phyloP scores from a whole-genome alignment of 768 basidiomycete genomes.

The Postia placenta region DNA sequence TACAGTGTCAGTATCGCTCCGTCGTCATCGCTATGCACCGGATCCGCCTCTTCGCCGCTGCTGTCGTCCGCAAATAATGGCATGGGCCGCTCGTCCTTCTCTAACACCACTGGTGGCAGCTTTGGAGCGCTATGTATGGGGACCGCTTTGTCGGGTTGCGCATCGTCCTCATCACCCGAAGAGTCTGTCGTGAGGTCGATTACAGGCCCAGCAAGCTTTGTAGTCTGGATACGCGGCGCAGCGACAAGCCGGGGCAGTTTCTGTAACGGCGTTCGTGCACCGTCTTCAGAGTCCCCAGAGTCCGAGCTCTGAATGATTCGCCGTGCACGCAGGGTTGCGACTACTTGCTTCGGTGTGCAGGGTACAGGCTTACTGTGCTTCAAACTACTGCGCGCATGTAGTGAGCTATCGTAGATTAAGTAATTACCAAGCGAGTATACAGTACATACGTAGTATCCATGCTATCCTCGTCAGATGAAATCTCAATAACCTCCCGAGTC shows the following conservation, averaged over 20 bases:
- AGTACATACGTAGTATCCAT: conserved; percentile 4
- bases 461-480: conserved; percentile 20
- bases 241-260: too few species aligned
- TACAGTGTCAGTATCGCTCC: conserved; percentile 26
- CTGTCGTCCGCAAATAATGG: conserved; percentile 7
- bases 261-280: too few species aligned
- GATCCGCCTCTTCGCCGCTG: conserved; percentile 24
- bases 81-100: background rate
- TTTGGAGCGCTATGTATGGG: background rate
- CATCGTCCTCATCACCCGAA: conserved; percentile 8
- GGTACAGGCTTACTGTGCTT: background rate
- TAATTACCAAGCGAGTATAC: background rate
- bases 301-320: conserved; percentile 8
- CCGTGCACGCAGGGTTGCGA: conserved; percentile 4
- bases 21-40: conserved; percentile 16
- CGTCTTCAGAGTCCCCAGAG: conserved; percentile 29
- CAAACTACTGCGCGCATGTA: background rate
- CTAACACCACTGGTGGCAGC: conserved; percentile 1
- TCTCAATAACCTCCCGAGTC: conserved; percentile 53
- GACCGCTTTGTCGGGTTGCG: conserved; percentile 3
- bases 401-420: background rate
- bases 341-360: background rate
- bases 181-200: conserved; percentile 13
- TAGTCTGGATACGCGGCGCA: too few species aligned
- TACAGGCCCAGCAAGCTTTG: background rate